phyloP scores from a whole-genome alignment of 2,329 filamentous ascomycete genomes.

The Metarhizium humberi region DNA sequence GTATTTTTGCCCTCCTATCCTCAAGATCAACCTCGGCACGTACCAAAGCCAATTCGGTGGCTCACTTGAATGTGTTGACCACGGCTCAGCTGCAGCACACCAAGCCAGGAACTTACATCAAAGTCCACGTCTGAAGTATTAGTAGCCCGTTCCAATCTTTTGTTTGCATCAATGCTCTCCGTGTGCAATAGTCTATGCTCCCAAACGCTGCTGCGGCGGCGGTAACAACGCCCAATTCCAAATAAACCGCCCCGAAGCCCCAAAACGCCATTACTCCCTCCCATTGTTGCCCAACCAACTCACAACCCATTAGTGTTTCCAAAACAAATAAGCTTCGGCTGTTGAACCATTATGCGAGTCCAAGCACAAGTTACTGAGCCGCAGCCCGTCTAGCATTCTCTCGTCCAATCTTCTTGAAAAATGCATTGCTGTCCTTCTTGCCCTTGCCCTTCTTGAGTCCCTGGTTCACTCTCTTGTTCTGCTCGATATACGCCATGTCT shows the following conservation, averaged over 20 bases:
- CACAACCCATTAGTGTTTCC: background rate
- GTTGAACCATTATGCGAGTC: too few species aligned
- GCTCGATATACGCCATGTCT: constrained; percentile 93
- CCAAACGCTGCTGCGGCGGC: background rate
- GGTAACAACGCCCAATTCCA: background rate
- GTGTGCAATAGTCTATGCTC: background rate
- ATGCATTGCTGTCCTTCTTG: constrained; percentile 29
- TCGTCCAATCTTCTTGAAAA: constrained; percentile 33
- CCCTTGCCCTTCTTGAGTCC: constrained; percentile 25
- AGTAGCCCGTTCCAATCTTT: background rate
- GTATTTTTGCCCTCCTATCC: too few species aligned
- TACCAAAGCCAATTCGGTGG: too few species aligned
- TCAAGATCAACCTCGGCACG: too few species aligned
- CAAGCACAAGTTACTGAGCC: constrained; percentile 12
- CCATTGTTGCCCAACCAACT: background rate
- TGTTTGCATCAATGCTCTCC: background rate
- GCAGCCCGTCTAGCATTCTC: constrained; percentile 30
- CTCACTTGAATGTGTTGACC: too few species aligned
- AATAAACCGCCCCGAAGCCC: background rate
- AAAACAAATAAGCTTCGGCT: background rate
- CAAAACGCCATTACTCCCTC: background rate
- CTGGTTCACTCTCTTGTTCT: constrained; percentile 61
- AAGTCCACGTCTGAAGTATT: background rate
- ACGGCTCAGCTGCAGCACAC: too few species aligned
- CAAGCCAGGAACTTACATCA: too few species aligned